phyloP scores from a whole-genome alignment of 306 rosid species.

The Cajanus cajan region DNA sequence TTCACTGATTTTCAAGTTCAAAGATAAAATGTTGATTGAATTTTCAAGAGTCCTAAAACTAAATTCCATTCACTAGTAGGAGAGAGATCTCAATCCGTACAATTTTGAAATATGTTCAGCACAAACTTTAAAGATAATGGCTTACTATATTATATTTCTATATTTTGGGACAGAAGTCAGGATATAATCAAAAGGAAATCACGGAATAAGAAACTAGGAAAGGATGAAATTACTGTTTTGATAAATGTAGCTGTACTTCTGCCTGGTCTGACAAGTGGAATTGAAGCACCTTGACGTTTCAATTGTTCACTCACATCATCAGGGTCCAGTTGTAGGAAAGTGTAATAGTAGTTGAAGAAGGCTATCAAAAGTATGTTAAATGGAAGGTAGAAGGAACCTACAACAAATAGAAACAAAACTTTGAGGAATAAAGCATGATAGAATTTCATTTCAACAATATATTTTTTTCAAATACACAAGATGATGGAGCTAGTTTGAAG shows the following conservation, averaged over 20 bases:
- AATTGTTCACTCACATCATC: conserved; percentile 94
- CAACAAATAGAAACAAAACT: conserved; percentile 26
- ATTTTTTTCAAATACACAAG: background rate
- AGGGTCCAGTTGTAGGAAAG: conserved; percentile 93
- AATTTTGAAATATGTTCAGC: background rate
- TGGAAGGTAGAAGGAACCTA: conserved; percentile 90
- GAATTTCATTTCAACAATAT: background rate
- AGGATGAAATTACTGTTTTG: conserved; percentile 60
- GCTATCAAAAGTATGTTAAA: conserved; percentile 85
- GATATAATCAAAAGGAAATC: background rate
- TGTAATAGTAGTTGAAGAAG: conserved; percentile 98
- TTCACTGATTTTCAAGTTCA: background rate
- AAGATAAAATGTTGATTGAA: background rate
- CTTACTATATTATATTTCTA: background rate
- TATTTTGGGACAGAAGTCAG: background rate
- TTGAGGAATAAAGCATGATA: background rate
- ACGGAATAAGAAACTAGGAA: background rate
- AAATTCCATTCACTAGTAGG: background rate
- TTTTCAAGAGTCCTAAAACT: background rate
- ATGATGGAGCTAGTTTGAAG: too few species aligned
- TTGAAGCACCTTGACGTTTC: conserved; percentile 97
- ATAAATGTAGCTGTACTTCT: conserved; percentile 80
- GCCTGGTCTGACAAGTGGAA: conserved; percentile 94
- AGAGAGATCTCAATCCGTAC: background rate
- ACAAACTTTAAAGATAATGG: conserved; percentile 19